A percentile compares a stretch with the other conserved stretches of the same genome.
Evolutionary conservation across 495 filamentous ascomycete genomes (phyloP).

Genomic region (Aspergillus olivimuriae): DNA sequence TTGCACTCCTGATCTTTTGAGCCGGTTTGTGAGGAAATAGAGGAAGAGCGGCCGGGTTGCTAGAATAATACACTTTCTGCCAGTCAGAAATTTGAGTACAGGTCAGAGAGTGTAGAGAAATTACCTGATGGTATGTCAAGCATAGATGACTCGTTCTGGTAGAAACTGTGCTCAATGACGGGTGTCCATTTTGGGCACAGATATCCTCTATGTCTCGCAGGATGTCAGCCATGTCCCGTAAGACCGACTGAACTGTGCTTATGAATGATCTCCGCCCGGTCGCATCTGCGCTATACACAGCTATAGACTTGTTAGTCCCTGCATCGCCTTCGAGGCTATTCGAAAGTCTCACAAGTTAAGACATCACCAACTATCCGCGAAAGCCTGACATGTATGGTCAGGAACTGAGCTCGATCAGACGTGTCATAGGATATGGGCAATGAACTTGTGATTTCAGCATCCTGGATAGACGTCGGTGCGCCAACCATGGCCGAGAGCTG

Average conservation of each 20-base stretch:
- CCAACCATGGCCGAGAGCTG: constrained; percentile 1
- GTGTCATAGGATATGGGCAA: neutral
- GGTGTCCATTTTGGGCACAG: neutral
- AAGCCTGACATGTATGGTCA: neutral
- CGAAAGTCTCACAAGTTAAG: neutral
- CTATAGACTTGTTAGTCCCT: neutral
- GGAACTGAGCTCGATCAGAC: neutral
- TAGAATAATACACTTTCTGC: neutral
- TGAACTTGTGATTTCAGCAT: neutral
- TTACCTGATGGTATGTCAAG: neutral
- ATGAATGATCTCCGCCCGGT: neutral
- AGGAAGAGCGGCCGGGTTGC: constrained; percentile 1
- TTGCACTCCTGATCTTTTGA: neutral
- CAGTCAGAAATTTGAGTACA: neutral
- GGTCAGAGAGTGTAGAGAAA: too few relatives aligned
- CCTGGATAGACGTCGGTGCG: neutral
- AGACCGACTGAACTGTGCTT: neutral
- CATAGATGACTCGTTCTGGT: neutral
- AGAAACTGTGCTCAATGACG: neutral
- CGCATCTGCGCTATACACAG: neutral
- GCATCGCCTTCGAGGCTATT: neutral
- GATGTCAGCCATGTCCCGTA: neutral
- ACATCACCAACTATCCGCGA: neutral
- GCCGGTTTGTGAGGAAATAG: neutral
- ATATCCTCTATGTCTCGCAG: neutral